These are phyloP conservation scores for Apocynum venetum DNA, from an alignment of 257 asterid species.

Conservation along the genomic window DNA sequence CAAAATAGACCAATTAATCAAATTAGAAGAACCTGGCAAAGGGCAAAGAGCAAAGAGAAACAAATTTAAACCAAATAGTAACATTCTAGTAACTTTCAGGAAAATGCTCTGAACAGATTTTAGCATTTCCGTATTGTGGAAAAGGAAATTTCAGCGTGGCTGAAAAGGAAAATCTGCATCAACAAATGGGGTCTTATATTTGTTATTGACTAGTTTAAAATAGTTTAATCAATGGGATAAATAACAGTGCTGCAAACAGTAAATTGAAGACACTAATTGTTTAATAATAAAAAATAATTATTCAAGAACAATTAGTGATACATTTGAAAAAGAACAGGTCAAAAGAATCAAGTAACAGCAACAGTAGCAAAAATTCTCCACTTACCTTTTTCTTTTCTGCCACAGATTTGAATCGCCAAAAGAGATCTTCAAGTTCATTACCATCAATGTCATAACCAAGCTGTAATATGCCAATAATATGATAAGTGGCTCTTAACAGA, in stretches of 20 bases:
- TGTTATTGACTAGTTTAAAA: not conserved
- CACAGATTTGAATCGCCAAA: conserved; percentile 82
- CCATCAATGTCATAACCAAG: conserved; percentile 90
- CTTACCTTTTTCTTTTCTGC: conserved; percentile 94
- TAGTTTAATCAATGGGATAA: not conserved
- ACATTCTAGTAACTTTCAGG: not conserved
- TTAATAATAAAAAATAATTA: not conserved
- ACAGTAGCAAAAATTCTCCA: not conserved
- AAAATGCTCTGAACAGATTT: not conserved
- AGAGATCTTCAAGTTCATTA: conserved; percentile 82
- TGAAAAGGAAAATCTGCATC: too few relatives aligned
- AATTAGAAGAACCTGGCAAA: not conserved
- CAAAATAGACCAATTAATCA: not conserved
- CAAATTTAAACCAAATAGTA: not conserved
- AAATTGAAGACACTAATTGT: not conserved
- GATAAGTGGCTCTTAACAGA: not conserved
- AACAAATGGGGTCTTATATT: not conserved
- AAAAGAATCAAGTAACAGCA: not conserved
- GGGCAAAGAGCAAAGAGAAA: not conserved
- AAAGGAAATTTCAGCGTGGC: not conserved
- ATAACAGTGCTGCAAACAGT: not conserved
- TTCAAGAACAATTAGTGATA: not conserved
- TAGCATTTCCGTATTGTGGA: too few relatives aligned
- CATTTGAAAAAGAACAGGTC: not conserved
- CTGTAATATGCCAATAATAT: conserved; percentile 38